Base-by-base conservation (phyloP, 805 yeast species). In the Kodamaea kakaduensis region DNA sequence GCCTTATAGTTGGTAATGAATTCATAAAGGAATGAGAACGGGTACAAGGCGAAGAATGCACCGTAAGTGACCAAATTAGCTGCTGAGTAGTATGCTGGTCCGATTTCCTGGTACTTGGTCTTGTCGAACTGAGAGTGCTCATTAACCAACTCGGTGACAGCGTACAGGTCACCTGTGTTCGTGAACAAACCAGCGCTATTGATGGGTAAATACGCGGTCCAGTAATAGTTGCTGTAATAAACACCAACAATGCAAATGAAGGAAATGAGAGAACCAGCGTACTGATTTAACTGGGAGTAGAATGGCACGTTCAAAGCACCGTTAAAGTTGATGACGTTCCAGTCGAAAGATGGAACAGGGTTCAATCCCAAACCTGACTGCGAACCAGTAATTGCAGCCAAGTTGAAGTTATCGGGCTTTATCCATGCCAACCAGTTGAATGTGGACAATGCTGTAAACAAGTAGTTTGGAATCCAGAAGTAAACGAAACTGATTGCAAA, bases 351-450 rank as follows among this genome's bases (percentile, higher is more conserved):
- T 17, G 59, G 45, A 29, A 58, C 46, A 8, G 64, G 63, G 34
- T 58, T 59, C 6, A 59, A 17, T 7, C 61, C 62, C 28, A 59
- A 42, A 3, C 64, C 63, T 14, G 32, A 30, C 8, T 36, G 18
- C 4, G 29, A 26, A 7, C 63, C 63, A 8, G 60, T 54, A 25
- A 58, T 42, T 4, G 38, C 43, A 2, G 54, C 53, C 33, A 58
- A 43, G n/a, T 47, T 48, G 16, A 38, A 29, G 32, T 58, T 58
- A 19, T 46, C 41, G 6, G 61, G 61, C 5, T 44, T 37, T 13
- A 56, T 58, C 63, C 63, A 58, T 1, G 55, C 51, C 45, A 56
- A 46, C 61, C 61, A 58, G 38, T 54, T 56, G 43, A 58, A 58
- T 2, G 36, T 35, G 3, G 61, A 55, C 17, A 56, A 41, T 6